phyloP scores from a whole-genome alignment of 1,284 basidiomycete species.

The Entoloma clypeatum region DNA sequence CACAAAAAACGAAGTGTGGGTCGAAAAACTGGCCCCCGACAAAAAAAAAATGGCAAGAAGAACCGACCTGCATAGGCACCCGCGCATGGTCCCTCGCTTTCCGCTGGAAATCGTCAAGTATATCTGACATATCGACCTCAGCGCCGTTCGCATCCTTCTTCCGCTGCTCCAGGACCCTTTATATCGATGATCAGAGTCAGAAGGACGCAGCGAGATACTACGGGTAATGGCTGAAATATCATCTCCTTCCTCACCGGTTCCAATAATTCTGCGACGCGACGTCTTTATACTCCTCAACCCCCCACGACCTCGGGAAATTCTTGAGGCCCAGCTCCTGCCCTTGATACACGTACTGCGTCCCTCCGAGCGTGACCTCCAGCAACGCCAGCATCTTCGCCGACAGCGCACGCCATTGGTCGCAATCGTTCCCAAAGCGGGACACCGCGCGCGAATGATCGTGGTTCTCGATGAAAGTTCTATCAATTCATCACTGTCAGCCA shows the following conservation, averaged over 20 bases:
- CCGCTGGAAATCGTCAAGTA: slow-evolving; percentile 52
- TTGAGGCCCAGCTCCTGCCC: slow-evolving; percentile 70
- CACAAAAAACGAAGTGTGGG: background rate
- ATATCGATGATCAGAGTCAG: background rate
- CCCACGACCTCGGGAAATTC: slow-evolving; percentile 66
- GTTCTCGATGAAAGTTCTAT: slow-evolving; percentile 60
- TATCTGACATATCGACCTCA: slow-evolving; percentile 55
- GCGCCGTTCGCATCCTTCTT: slow-evolving; percentile 31
- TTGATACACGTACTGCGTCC: slow-evolving; percentile 72
- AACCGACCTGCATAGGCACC: slow-evolving; percentile 56
- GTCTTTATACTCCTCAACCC: slow-evolving; percentile 71
- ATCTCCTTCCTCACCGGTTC: slow-evolving; percentile 24
- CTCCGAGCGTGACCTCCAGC: slow-evolving; percentile 56
- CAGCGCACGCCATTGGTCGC: slow-evolving; percentile 45
- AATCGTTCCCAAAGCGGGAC: slow-evolving; percentile 64
- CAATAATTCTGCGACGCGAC: slow-evolving; percentile 52
- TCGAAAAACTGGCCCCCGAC: slow-evolving; percentile 2
- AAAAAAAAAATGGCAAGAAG: background rate
- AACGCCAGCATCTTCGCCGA: slow-evolving; percentile 66
- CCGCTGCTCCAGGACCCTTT: slow-evolving; percentile 39
- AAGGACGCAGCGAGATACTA: background rate
- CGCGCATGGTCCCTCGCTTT: slow-evolving; percentile 72
- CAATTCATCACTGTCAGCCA: slow-evolving; percentile 1
- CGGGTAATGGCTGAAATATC: background rate
- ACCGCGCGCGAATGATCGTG: slow-evolving; percentile 65